These are phyloP conservation scores for Arxiozyma bovina DNA, from an alignment of 1,139 yeast species.

Conservation along the genomic window DNA sequence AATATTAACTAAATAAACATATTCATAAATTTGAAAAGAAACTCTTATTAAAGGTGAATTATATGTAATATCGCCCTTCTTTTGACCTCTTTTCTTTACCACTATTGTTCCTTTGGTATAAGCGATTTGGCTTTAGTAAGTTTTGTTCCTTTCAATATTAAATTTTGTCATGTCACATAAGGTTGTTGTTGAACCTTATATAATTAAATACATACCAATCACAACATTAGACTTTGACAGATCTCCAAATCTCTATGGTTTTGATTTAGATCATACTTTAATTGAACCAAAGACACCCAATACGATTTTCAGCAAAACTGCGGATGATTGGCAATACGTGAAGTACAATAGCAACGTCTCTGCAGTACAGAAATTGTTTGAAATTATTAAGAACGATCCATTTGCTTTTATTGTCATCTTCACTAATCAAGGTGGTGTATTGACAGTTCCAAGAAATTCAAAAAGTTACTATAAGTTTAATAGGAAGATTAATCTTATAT, in stretches of 20 bases:
- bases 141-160: neutral
- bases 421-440: constrained; percentile 69
- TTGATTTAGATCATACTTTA: constrained; percentile 30
- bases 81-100: too few species aligned
- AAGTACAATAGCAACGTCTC: constrained; percentile 10
- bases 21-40: neutral
- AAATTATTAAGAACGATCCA: constrained; percentile 28
- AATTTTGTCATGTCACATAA: constrained; percentile 16
- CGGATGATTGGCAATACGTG: constrained; percentile 29
- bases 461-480: constrained; percentile 47
- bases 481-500: constrained; percentile 38
- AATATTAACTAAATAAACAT: neutral
- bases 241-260: constrained; percentile 19
- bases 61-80: too few species aligned
- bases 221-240: neutral
- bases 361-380: constrained; percentile 14
- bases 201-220: constrained; percentile 25
- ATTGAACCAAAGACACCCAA: constrained; percentile 24
- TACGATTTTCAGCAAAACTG: constrained; percentile 18
- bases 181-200: constrained; percentile 25
- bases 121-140: neutral
- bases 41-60: neutral
- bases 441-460: constrained; percentile 34
- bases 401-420: constrained; percentile 49
- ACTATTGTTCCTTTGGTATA: neutral